Evolutionary conservation across 1,284 basidiomycete species (phyloP).

Genomic region (Tylopilus orsonianus): DNA sequence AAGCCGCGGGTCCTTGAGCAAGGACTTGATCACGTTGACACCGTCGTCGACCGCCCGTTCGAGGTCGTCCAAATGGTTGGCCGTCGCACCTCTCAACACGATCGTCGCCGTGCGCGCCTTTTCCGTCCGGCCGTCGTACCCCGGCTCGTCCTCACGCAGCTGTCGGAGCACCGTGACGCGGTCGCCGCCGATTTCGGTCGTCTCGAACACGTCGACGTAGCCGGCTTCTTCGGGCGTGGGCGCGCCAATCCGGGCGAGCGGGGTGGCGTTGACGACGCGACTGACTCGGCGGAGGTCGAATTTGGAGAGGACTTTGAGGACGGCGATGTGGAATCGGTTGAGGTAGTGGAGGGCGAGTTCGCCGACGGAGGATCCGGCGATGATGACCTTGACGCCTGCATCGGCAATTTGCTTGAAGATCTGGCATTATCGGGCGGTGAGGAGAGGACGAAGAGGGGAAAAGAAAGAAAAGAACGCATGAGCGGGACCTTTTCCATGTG

Average conservation of each 20-base stretch:
- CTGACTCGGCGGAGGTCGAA: slow-evolving; percentile 95
- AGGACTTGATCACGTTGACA: slow-evolving; percentile 93
- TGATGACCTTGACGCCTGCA: slow-evolving; percentile 90
- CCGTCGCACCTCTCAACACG: slow-evolving; percentile 95
- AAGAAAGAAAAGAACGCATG: too few species aligned
- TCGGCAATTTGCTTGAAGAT: slow-evolving; percentile 98
- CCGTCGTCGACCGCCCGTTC: slow-evolving; percentile 97
- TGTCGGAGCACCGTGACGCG: slow-evolving; percentile 96
- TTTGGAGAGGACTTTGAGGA: slow-evolving; percentile 97
- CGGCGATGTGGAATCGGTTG: slow-evolving; percentile 90
- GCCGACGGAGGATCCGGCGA: slow-evolving; percentile 91
- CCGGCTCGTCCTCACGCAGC: slow-evolving; percentile 59
- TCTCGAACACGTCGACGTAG: slow-evolving; percentile 91
- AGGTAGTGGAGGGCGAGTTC: slow-evolving; percentile 98
- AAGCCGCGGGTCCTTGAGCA: slow-evolving; percentile 88
- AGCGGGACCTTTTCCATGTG: slow-evolving; percentile 84
- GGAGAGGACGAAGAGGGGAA: too few species aligned
- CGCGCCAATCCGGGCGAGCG: slow-evolving; percentile 92
- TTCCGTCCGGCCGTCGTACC: slow-evolving; percentile 56
- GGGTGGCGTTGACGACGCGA: slow-evolving; percentile 94
- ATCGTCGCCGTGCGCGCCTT: slow-evolving; percentile 88
- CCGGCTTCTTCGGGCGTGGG: slow-evolving; percentile 97
- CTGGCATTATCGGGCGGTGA: slow-evolving; percentile 39
- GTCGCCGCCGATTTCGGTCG: slow-evolving; percentile 96
- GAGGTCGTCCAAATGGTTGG: slow-evolving; percentile 93